Base-by-base conservation (phyloP, 768 basidiomycete genomes). In the Coprinellus aureogranulatus region DNA sequence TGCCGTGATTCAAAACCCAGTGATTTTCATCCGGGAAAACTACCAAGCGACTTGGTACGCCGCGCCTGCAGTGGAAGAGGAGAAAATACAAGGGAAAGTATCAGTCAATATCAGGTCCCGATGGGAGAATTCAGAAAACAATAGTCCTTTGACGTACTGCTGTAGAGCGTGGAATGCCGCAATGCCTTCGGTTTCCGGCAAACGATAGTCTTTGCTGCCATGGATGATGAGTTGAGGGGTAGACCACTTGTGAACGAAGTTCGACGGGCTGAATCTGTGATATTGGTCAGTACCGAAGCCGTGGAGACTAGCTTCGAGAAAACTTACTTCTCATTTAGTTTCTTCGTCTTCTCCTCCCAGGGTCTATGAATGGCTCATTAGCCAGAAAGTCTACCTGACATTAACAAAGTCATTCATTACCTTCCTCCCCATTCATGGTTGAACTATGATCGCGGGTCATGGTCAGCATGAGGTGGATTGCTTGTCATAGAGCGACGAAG, bases 11-110 rank as follows among this genome's bases (percentile, higher is more conserved):
- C 59, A 91, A 64, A 25, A 92, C 92, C 94, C 94, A 94, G 67
- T 96, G 94, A 62, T 94, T 96, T 73, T 96, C 94, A 62, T 89
- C 85, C 0, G 92, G 90, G 80, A 94, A 94, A 59, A 92, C 81
- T 11, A 94, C 82, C 25, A 94, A 74, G 41, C 92, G 82, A 61
- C 85, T 89, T 3, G 88, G 87, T 28, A 94, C 73, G 8, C 81
- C 85, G 44, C 76, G 82, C 65, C 92, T 92, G 20, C 30, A 44
- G 39, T 23, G 31, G 46, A 47, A 18, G 4, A 31, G 47, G 22
- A 42, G 54, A 11, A 22, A 20, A 52, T n/a, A n/a, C n/a, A n/a
- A n/a, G n/a, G n/a, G n/a, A n/a, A n/a, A n/a, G n/a, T n/a, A n/a
- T 23, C 23, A n/a, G 41, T 18, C 41, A 16, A 44, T 22, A 22